These are phyloP conservation scores for Nothophoma quercina DNA, from an alignment of 2,329 filamentous ascomycete genomes.

Conservation along the genomic window DNA sequence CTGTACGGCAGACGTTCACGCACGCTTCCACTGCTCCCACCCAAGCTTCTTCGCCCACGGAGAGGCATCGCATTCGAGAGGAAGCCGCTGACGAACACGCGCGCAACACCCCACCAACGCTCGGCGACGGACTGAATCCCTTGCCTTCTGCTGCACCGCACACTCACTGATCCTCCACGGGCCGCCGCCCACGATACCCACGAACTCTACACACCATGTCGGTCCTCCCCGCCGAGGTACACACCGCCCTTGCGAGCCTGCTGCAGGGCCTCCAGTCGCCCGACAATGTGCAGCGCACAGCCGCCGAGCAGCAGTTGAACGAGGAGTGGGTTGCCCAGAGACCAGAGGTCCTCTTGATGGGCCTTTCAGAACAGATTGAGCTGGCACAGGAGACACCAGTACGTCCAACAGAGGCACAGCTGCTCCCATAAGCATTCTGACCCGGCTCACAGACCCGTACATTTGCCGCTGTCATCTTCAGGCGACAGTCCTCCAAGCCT, in stretches of 20 bases:
- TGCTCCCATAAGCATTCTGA: constrained; percentile 9
- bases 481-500: constrained; percentile 88
- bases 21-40: neutral
- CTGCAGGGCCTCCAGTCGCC: constrained; percentile 86
- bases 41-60: neutral
- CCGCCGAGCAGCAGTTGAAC: constrained; percentile 89
- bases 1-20: neutral
- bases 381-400: constrained; percentile 77
- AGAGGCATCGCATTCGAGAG: constrained; percentile 7
- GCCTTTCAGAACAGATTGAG: constrained; percentile 89
- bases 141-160: constrained; percentile 12
- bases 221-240: constrained; percentile 82
- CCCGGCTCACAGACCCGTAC: constrained; percentile 72
- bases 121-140: constrained; percentile 2
- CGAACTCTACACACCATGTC: constrained; percentile 68
- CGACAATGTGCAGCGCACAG: constrained; percentile 84
- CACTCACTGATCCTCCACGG: constrained; percentile 19
- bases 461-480: constrained; percentile 92
- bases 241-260: constrained; percentile 83
- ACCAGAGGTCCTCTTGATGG: constrained; percentile 91
- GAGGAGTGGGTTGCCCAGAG: constrained; percentile 85
- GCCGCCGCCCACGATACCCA: constrained; percentile 29
- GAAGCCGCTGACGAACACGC: constrained; percentile 8
- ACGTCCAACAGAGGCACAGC: constrained; percentile 43
- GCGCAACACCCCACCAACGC: constrained; percentile 8